A percentile compares a stretch with the other conserved stretches of the same genome.
These are phyloP conservation scores for Volutella citrinella DNA, from an alignment of 2,329 filamentous ascomycete species.

Conservation along the genomic window DNA sequence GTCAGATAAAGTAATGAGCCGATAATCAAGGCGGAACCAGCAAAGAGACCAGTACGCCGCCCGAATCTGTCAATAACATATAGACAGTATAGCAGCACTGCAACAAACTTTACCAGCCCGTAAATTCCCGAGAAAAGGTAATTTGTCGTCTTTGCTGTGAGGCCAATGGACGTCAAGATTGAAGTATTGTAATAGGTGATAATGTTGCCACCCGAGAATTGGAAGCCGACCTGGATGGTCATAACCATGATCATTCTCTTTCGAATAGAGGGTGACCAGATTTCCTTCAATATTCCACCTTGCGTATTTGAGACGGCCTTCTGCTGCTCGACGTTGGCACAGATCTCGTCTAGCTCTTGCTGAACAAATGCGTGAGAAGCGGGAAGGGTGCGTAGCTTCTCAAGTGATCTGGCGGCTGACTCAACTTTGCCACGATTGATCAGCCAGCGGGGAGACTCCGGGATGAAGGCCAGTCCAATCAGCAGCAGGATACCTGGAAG, in stretches of 20 bases:
- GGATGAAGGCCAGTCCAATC: neutral
- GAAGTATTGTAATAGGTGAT: constrained; percentile 9
- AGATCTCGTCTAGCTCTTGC: too few species aligned
- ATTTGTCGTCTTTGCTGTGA: constrained; percentile 5
- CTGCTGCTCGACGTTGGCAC: too few species aligned
- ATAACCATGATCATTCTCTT: constrained; percentile 10
- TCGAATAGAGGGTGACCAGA: constrained; percentile 3
- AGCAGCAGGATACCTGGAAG: constrained; percentile 2
- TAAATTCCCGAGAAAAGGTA: constrained; percentile 10
- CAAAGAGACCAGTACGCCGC: constrained; percentile 4
- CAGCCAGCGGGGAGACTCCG: constrained; percentile 3
- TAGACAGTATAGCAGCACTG: constrained; percentile 6
- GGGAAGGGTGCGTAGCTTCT: neutral
- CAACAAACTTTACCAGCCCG: constrained; percentile 6
- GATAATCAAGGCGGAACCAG: constrained; percentile 5
- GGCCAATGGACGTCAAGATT: constrained; percentile 7
- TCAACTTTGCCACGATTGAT: constrained; percentile 1
- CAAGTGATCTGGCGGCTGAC: neutral
- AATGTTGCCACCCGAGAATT: constrained; percentile 7
- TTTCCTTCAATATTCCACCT: constrained; percentile 5
- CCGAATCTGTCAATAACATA: constrained; percentile 7
- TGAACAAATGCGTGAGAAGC: neutral
- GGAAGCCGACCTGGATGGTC: constrained; percentile 8
- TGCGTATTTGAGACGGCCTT: too few species aligned
- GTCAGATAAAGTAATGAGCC: constrained; percentile 6